Evolutionary conservation across 2,329 filamentous ascomycete species (phyloP).

Genomic region (Colletotrichum tabaci): DNA sequence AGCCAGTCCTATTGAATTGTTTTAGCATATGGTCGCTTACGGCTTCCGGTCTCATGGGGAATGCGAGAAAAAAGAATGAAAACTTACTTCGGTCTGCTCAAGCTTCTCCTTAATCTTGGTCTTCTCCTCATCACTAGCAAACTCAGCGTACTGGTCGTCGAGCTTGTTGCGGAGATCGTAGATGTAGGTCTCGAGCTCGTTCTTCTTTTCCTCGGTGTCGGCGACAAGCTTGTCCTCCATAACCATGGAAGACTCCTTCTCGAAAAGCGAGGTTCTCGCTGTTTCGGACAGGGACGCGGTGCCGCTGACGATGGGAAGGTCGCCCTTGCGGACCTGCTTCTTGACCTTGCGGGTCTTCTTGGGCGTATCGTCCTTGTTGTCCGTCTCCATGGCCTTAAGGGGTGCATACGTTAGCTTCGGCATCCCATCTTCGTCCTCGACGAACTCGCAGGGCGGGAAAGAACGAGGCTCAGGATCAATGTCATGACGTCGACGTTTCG

Average conservation of each 20-base stretch:
- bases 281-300: conserved; percentile 83
- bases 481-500: conserved; percentile 30
- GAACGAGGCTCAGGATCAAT: background rate
- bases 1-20: conserved; percentile 86
- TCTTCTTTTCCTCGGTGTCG: conserved; percentile 99
- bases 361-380: conserved; percentile 75
- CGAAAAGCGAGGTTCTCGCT: conserved; percentile 76
- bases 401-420: conserved; percentile 47
- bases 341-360: conserved; percentile 98
- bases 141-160: conserved; percentile 90
- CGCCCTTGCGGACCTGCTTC: conserved; percentile 99
- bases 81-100: conserved; percentile 86
- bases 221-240: conserved; percentile 99
- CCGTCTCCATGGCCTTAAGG: conserved; percentile 86
- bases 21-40: conserved; percentile 44
- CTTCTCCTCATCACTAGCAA: conserved; percentile 94
- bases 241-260: conserved; percentile 92
- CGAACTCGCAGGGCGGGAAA: background rate
- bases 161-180: conserved; percentile 98
- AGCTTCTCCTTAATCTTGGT: conserved; percentile 87
- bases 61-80: background rate
- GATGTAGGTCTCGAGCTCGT: conserved; percentile 97
- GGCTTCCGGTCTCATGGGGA: too few species aligned
- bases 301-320: conserved; percentile 87
- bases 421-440: conserved; percentile 19